Conservation (phyloP, 768 basidiomycete genomes). For the Rhizopogon vulgaris region DNA sequence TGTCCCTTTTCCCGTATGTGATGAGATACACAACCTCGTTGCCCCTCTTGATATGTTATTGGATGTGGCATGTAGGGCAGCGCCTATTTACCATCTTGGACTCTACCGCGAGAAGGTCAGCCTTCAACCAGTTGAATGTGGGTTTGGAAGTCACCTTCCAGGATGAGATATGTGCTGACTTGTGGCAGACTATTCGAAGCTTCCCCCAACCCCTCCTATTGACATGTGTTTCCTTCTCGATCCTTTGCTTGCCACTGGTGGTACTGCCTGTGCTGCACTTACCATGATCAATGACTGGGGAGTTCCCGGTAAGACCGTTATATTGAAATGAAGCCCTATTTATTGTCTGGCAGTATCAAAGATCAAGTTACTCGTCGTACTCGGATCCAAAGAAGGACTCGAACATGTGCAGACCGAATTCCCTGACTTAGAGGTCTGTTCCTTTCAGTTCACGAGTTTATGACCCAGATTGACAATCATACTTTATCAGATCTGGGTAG, state of each 20-base stretch:
- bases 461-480: slow-evolving; percentile 2
- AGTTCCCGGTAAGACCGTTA: slow-evolving; percentile 45
- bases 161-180: not conserved
- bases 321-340: not conserved
- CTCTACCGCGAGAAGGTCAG: slow-evolving; percentile 82
- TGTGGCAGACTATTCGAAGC: slow-evolving; percentile 80
- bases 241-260: slow-evolving; percentile 91
- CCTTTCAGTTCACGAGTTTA: not conserved
- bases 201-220: slow-evolving; percentile 68
- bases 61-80: slow-evolving; percentile 36
- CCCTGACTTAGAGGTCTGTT: slow-evolving; percentile 72
- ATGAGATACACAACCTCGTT: not conserved
- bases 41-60: not conserved
- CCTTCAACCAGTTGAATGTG: slow-evolving; percentile 89
- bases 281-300: slow-evolving; percentile 85
- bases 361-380: slow-evolving; percentile 77
- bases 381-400: slow-evolving; percentile 75
- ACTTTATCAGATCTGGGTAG: slow-evolving; percentile 70
- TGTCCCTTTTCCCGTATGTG: slow-evolving; percentile 79
- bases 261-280: slow-evolving; percentile 84
- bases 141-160: slow-evolving; percentile 12
- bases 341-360: slow-evolving; percentile 40
- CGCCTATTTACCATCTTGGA: slow-evolving; percentile 88
- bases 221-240: slow-evolving; percentile 88
- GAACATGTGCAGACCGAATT: slow-evolving; percentile 54